Evolutionary conservation across 2,329 filamentous ascomycete genomes (phyloP), one percentile per base, ranked within the genome.

Genomic region (Penicillium corylophilum): DNA sequence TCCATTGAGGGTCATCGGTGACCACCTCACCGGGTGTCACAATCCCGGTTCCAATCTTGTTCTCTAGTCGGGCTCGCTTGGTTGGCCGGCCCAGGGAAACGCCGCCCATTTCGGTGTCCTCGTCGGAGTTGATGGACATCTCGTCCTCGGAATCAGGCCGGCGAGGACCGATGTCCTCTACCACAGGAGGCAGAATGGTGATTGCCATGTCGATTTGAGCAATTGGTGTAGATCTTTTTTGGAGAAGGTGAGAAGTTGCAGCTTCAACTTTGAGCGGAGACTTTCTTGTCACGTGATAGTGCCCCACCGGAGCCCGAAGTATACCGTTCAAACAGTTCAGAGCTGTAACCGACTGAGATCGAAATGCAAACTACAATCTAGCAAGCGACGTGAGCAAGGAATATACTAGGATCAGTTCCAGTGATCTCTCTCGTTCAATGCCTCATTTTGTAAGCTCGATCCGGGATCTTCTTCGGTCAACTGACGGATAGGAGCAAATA

Each of bases 1-100:
- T 97, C 90, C 90, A 97, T 78, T 96, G 91, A n/a, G 90, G 82
- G 72, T 96, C 91, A 59, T 86, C 83, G 10, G 93, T 96, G 63
- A 97, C 89, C 54, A 88, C 76, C 69, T 95, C 89, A 65, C 93
- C 94, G 1, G 93, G 93, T 1, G 92, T 96, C 61, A 96, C 87
- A 60, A 96, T 87, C 40, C 74, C 72, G 31, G 70, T 72, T 22
- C 66, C 60, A 20, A 64, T 57, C 26, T 61, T 50, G 26, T 51
- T 46, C 23, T 65, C 52, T 48, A 71, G 54, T 44, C 69, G 65
- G 44, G 68, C 50, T 26, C 72, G 70, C 62, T 77, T 77, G 48
- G 66, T 63, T 24, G 71, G 64, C 46, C 71, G 71, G 18, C 16
- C 8, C 9, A 38, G 35, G 42, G 67, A 63, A 44, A 55, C 46